A percentile compares a stretch with the other conserved stretches of the same genome.
Conservation (phyloP, 1,139 yeast genomes). For the Pichia sp. region DNA sequence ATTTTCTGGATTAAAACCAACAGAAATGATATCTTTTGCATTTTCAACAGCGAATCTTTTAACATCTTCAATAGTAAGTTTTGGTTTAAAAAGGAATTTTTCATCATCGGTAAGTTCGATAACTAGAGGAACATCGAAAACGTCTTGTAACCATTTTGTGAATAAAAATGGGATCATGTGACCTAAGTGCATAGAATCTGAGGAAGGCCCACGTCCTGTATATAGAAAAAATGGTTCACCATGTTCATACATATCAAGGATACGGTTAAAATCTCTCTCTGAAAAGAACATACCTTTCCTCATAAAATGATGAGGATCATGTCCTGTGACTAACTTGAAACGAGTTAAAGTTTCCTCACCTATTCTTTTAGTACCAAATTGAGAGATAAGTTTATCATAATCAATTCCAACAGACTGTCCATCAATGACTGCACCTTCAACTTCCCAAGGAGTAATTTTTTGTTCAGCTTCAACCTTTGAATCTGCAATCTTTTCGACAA, state of each 20-base stretch:
- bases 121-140: constrained; percentile 93
- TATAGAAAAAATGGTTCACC: constrained; percentile 93
- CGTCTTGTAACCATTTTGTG: constrained; percentile 98
- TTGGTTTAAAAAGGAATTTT: constrained; percentile 88
- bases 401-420: constrained; percentile 87
- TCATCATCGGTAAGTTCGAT: constrained; percentile 97
- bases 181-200: constrained; percentile 93
- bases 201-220: constrained; percentile 97
- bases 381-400: constrained; percentile 75
- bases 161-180: constrained; percentile 94
- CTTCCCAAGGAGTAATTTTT: constrained; percentile 95
- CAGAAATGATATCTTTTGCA: constrained; percentile 89
- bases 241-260: constrained; percentile 83
- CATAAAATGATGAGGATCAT: constrained; percentile 85
- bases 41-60: constrained; percentile 70
- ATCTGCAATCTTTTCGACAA: constrained; percentile 23
- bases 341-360: constrained; percentile 64
- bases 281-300: constrained; percentile 91
- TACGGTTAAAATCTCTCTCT: constrained; percentile 76
- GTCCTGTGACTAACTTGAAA: constrained; percentile 79
- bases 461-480: constrained; percentile 39
- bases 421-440: constrained; percentile 95
- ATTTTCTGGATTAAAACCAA: constrained; percentile 90
- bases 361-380: constrained; percentile 81
- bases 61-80: constrained; percentile 83